Conservation (phyloP, 225 moss, liverwort and hornwort species). For the Neckera pumila region DNA sequence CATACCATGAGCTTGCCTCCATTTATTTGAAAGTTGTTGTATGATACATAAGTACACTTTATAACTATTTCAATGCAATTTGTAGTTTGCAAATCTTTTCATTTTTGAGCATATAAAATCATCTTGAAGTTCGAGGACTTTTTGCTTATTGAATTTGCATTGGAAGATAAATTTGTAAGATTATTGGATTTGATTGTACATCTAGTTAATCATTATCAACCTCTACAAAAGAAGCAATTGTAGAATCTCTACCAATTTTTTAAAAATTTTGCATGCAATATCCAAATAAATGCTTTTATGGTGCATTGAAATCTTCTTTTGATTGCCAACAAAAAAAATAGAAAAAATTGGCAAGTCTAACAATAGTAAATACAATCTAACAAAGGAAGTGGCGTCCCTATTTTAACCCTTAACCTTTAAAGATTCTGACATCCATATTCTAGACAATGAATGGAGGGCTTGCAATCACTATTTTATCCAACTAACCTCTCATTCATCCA, state of each 20-base stretch:
- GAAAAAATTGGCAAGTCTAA: too few species aligned
- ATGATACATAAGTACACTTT: not conserved
- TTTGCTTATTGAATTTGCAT: accelerated
- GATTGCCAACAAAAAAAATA: too few species aligned
- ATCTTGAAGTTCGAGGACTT: not conserved
- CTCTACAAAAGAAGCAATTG: accelerated
- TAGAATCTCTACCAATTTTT: not conserved
- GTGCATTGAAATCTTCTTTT: accelerated
- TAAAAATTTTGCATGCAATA: not conserved
- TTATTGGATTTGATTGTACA: not conserved
- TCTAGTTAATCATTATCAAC: not conserved
- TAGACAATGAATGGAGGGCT: too few species aligned
- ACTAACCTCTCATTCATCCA: too few species aligned
- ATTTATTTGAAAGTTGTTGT: accelerated
- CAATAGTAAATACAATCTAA: not conserved
- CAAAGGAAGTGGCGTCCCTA: not conserved
- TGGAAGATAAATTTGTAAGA: not conserved
- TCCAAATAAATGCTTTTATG: not conserved
- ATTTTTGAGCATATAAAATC: accelerated
- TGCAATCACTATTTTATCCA: too few species aligned
- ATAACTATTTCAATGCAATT: accelerated
- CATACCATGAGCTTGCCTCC: not conserved
- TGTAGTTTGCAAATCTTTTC: not conserved
- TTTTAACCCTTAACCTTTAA: not conserved
- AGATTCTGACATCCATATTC: too few species aligned